These are phyloP conservation scores for Elsinoe perseae DNA, from an alignment of 2,329 filamentous ascomycete species.

Conservation along the genomic window DNA sequence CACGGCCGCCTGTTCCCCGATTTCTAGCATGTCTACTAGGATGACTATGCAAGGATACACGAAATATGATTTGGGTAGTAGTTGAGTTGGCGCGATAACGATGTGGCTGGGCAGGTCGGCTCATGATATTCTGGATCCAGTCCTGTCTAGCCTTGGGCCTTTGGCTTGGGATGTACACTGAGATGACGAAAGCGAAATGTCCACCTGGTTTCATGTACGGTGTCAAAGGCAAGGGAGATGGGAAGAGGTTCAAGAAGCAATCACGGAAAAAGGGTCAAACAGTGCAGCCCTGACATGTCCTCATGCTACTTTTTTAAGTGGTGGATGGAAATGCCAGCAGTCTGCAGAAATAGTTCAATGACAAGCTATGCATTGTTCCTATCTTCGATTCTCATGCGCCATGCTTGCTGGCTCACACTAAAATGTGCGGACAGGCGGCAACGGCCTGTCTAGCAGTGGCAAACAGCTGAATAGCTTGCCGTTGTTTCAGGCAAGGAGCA, in stretches of 20 bases:
- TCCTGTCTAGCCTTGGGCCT: background rate
- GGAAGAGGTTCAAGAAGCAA: background rate
- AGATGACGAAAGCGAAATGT: conserved; percentile 11
- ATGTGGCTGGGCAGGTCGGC: background rate
- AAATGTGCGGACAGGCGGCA: too few relatives aligned
- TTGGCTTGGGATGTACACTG: background rate
- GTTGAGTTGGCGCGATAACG: background rate
- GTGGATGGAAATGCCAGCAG: background rate
- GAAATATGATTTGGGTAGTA: background rate
- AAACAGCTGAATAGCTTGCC: background rate
- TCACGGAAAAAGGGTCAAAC: background rate
- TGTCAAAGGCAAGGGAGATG: background rate
- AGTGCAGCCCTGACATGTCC: background rate
- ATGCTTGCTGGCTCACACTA: background rate
- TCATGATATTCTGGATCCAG: conserved; percentile 11
- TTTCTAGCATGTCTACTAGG: conserved; percentile 44
- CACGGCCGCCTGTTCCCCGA: conserved; percentile 68
- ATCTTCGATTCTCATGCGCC: too few relatives aligned
- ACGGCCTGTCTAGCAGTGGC: background rate
- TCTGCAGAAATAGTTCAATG: background rate
- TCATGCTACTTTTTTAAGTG: background rate
- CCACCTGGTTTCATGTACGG: conserved; percentile 9
- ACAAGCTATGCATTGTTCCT: background rate
- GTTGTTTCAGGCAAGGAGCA: conserved; percentile 3
- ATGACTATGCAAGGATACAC: background rate